Evolutionary conservation across 176 grass and related monocot species (phyloP), one percentile per base, ranked within the genome.

Genomic region (Avena insularis): DNA sequence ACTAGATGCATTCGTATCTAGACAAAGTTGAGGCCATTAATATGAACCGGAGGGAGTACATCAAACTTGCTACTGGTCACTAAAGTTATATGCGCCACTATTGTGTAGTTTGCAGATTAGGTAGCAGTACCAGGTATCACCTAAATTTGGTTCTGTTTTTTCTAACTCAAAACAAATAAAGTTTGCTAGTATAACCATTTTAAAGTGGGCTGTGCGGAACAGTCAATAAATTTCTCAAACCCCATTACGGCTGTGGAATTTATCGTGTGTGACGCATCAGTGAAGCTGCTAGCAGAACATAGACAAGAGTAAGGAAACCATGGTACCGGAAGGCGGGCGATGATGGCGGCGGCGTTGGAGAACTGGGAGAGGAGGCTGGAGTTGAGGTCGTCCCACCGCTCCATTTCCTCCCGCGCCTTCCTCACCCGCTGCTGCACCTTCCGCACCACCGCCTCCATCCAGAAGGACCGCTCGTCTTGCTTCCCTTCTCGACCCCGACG

Each of bases 351-450:
- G 17, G 90, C 93, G 8, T 86, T 93, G 67, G 54, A n/a, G 75
- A 98, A 95, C 10, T 88, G 73, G 68, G 88, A 78, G n/a, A 94
- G 75, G 56, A 95, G 36, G 33, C 19, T 12, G 6, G 88, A 79
- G 78, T 98, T 94, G 69, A 93, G 60, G 69, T 91, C 88, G 8
- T 92, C 91, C 96, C 93, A 98, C 19, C 81, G 87, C 0, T 68
- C 83, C 84, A 93, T 88, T 48, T 95, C 93, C 47, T 91, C 81
- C 33, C 48, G 89, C 0, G 16, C 82, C 73, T 78, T 90, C 75
- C 86, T 93, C 77, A 92, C 86, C 66, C 86, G 88, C 70, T 92
- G 89, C 78, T 95, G 96, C 84, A 91, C 77, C 83, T 93, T 98
- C 78, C 86, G 92, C 71, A 98, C 82, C 15, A 86, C 45, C 1